Conservation (phyloP, 2,329 filamentous ascomycete genomes). For the Neonectria coccinea region DNA sequence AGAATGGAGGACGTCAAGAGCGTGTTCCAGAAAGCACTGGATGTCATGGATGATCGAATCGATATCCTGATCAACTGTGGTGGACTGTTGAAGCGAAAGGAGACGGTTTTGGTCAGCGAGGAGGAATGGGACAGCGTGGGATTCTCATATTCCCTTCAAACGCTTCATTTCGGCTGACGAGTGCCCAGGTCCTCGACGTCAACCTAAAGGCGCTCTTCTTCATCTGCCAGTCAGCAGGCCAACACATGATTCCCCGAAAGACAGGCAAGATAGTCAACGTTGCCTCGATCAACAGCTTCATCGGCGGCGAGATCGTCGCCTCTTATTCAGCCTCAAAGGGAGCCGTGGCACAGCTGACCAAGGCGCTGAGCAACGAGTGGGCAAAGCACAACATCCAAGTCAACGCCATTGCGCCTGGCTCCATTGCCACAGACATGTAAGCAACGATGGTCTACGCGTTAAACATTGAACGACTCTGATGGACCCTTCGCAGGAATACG, state of each 20-base stretch:
- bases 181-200: conserved; percentile 21
- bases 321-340: conserved; percentile 28
- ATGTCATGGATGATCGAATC: conserved; percentile 15
- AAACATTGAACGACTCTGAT: neutral
- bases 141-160: neutral
- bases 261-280: conserved; percentile 29
- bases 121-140: conserved; percentile 26
- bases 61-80: conserved; percentile 30
- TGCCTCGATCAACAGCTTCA: conserved; percentile 23
- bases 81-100: conserved; percentile 17
- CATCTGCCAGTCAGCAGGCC: conserved; percentile 25
- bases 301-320: conserved; percentile 16
- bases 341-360: conserved; percentile 27
- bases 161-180: neutral
- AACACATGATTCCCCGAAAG: conserved; percentile 23
- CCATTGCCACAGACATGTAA: conserved; percentile 24
- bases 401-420: conserved; percentile 29
- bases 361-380: conserved; percentile 29
- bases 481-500: conserved; percentile 2
- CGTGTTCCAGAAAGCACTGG: conserved; percentile 23
- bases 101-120: conserved; percentile 4
- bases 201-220: conserved; percentile 25
- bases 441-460: neutral
- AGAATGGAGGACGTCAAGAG: conserved; percentile 18
- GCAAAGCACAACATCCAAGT: conserved; percentile 27